phyloP scores from a whole-genome alignment of 306 rosid species.

The Arachis stenosperma region DNA sequence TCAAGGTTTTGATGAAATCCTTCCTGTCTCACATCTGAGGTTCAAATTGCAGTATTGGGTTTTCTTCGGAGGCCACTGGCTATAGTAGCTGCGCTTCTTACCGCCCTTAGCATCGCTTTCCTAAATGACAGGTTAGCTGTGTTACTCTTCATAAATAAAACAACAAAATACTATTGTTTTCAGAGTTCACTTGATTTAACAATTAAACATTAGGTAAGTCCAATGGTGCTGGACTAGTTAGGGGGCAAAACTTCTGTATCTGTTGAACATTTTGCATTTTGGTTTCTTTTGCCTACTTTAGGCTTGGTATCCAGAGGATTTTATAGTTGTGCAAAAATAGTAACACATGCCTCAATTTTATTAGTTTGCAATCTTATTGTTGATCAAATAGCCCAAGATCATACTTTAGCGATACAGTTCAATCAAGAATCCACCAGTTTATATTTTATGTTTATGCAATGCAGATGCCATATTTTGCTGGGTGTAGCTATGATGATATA shows the following conservation, averaged over 20 bases:
- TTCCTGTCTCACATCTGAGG: background rate
- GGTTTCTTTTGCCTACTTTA: background rate
- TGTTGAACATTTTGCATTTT: background rate
- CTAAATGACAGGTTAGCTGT: slow-evolving; percentile 83
- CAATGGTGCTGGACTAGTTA: background rate
- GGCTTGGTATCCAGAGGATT: background rate
- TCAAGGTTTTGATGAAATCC: background rate
- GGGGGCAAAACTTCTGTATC: slow-evolving; percentile 4
- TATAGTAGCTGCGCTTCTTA: slow-evolving; percentile 76
- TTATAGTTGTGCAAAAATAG: slow-evolving; percentile 13
- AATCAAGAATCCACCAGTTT: background rate
- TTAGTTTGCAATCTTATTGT: background rate
- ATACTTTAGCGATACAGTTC: background rate
- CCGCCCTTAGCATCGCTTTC: slow-evolving; percentile 88
- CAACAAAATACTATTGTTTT: background rate
- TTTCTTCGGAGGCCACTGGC: slow-evolving; percentile 87
- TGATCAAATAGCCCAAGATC: background rate
- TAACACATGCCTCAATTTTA: slow-evolving; percentile 12
- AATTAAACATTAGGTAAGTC: slow-evolving; percentile 10
- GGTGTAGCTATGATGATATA: too few species aligned
- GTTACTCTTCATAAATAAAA: background rate
- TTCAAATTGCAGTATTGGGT: slow-evolving; percentile 72
- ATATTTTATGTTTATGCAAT: background rate
- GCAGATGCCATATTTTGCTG: too few species aligned
- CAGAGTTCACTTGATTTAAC: slow-evolving; percentile 28